Evolutionary conservation across 257 asterid genomes (phyloP), one percentile per base, ranked within the genome.

Genomic region (Jaltomata sinuosa): DNA sequence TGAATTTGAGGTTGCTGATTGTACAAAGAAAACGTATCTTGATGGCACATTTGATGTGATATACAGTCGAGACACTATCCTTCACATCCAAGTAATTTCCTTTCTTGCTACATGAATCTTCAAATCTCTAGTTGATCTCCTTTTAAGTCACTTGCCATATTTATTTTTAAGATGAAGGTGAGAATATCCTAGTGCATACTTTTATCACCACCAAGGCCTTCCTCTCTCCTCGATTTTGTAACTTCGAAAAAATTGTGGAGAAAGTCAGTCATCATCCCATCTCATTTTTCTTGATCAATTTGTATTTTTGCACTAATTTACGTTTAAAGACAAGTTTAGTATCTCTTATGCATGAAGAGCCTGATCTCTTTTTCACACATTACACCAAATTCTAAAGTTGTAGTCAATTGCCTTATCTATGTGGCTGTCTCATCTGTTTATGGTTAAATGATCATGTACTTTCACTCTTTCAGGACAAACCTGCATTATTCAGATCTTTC

Each of bases 1-100:
- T 81, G 98, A 97, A 85, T 95, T 97, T 87, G 99, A 97, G 93
- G 99, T 97, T 87, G 98, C 98, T 71, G 99, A 97, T 78, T 95
- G 98, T 86, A 95, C 97, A 83, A 94, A 93, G 92, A 97, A 94
- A 90, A 90, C 92, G 52, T 97, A 95, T 84, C 94, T 96, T 21
- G 93, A 91, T 83, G 91, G 89, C 86, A 68, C 97, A 29, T 97
- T 93, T 84, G 98, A 97, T 82, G 98, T 95, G 62, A 92, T 97
- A 64, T 97, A 97, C 83, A 97, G 99, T 8, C 94, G 98, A 3
- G 99, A 97, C 87, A 95, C 99, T 29, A 94, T 97, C 87, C 98
- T 97, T 85, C 98, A 96, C 87, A 93, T 94, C 86, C 99, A 93
- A 79, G 98, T 94, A 91, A 45, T 80, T 78, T 65, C 42, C 61